Conservation (phyloP, 495 filamentous ascomycete genomes). For the Entonaema liquescens region DNA sequence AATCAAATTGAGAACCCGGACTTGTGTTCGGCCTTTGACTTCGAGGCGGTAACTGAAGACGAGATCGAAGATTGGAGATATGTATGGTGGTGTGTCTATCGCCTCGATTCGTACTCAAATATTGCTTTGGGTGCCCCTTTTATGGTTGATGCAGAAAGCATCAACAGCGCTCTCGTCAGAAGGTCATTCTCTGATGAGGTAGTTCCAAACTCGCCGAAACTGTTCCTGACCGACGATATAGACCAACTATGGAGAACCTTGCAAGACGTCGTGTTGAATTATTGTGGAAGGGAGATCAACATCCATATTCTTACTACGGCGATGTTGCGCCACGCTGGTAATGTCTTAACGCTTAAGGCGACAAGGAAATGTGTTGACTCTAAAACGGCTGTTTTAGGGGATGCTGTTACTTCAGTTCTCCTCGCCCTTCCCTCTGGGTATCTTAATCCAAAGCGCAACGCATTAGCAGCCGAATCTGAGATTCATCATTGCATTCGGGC, state of each 20-base stretch:
- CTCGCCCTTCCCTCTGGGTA: slow-evolving; percentile 39
- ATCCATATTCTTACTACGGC: slow-evolving; percentile 44
- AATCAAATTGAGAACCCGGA: slow-evolving; percentile 42
- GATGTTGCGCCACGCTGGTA: slow-evolving; percentile 38
- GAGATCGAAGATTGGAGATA: slow-evolving; percentile 52
- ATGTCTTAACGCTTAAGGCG: slow-evolving; percentile 22
- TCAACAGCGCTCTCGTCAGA: slow-evolving; percentile 39
- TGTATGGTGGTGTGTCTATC: slow-evolving; percentile 54
- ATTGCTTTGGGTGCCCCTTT: slow-evolving; percentile 39
- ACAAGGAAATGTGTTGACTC: slow-evolving; percentile 23
- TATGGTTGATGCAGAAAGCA: slow-evolving; percentile 38
- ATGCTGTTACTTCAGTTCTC: slow-evolving; percentile 30
- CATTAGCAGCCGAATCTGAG: slow-evolving; percentile 28
- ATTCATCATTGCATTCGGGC: slow-evolving; percentile 36
- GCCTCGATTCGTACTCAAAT: slow-evolving; percentile 51
- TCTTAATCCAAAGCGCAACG: slow-evolving; percentile 40
- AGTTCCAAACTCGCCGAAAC: slow-evolving; percentile 14
- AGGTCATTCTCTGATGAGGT: slow-evolving; percentile 14
- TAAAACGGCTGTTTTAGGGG: slow-evolving; percentile 13
- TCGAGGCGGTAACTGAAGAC: slow-evolving; percentile 31
- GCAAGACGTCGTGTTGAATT: slow-evolving; percentile 30
- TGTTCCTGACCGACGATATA: slow-evolving; percentile 40
- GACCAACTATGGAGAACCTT: slow-evolving; percentile 39
- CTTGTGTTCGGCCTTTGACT: slow-evolving; percentile 33
- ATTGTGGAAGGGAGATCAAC: slow-evolving; percentile 33